phyloP scores from a whole-genome alignment of 2,329 filamentous ascomycete species.

The Fusarium agapanthi region DNA sequence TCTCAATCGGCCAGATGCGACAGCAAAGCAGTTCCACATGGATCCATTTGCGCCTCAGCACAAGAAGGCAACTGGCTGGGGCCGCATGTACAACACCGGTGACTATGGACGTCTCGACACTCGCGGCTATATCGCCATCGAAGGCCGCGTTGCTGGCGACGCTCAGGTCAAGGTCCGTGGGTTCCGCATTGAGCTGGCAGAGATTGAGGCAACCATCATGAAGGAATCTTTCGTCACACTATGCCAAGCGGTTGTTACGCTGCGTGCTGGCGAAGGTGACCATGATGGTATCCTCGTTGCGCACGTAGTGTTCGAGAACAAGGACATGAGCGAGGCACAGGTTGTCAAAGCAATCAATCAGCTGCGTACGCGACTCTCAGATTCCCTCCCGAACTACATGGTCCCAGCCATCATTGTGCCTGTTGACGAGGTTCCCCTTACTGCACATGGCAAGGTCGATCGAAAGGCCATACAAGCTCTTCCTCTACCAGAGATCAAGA shows the following conservation, averaged over 20 bases:
- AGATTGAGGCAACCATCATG: slow-evolving; percentile 43
- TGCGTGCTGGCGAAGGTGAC: neutral
- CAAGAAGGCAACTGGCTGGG: neutral
- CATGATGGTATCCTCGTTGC: neutral
- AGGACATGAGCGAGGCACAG: neutral
- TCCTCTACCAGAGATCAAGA: neutral
- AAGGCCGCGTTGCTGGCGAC: slow-evolving; percentile 50
- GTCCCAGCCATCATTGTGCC: neutral
- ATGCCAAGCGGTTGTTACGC: neutral
- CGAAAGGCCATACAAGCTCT: neutral
- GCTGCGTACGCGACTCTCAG: neutral
- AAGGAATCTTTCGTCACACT: neutral
- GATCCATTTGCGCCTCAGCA: neutral
- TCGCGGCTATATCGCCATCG: slow-evolving; percentile 46
- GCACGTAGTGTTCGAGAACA: neutral
- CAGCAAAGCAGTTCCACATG: neutral
- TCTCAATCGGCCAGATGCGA: neutral
- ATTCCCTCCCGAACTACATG: neutral
- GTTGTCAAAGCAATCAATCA: neutral
- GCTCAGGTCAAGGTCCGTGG: slow-evolving; percentile 56
- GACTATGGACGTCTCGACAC: neutral
- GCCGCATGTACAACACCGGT: neutral
- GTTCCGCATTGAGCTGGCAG: slow-evolving; percentile 55
- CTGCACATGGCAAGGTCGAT: neutral
- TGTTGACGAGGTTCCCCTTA: neutral